Evolutionary conservation across 257 asterid species (phyloP), one percentile per base, ranked within the genome.

Genomic region (Solanum sejunctum): DNA sequence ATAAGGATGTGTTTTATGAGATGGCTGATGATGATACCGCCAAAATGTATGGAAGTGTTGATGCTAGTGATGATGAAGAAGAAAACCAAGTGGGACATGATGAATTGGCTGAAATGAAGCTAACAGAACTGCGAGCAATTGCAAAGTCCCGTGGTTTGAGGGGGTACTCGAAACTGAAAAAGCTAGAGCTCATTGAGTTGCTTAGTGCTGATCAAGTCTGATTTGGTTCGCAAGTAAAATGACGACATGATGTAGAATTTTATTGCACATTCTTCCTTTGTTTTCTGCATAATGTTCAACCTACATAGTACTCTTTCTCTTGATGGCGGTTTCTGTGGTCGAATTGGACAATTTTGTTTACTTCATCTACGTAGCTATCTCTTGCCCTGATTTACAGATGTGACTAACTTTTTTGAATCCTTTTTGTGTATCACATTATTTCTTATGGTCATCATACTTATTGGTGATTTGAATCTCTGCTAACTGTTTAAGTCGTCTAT

Each of bases 71-170:
- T 4, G 90, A 54, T 5, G 90, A 71, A 67, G 91, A 90, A 66
- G 77, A 86, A 10, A 82, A 32, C 75, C 18, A 10, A 73, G 86
- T 58, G 79, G 88, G 84, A 58, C 85, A 64, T 8, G 81, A 47
- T 7, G 82, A 87, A 79, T 85, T 90, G 58, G 83, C 85, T 58
- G 92, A 87, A 63, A 87, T 92, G 95, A 92, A 91, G 92, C 84
- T 93, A 87, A 83, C 92, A 43, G 97, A 91, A 84, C 36, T 93
- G 89, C 90, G 92, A 87, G 93, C 92, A 61, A 86, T 93, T 12
- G 97, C 95, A 9, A 93, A 93, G 88, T 89, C 95, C 12, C 95
- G 93, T 23, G 92, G 95, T 75, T n/a, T 93, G 89, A 93, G 92
- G 85, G 93, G 97, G 18, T 92, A 86, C 89, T 92, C 97, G 8